Evolutionary conservation across 768 basidiomycete species (phyloP), one percentile per base, ranked within the genome.

Genomic region (Boletus fagicola): DNA sequence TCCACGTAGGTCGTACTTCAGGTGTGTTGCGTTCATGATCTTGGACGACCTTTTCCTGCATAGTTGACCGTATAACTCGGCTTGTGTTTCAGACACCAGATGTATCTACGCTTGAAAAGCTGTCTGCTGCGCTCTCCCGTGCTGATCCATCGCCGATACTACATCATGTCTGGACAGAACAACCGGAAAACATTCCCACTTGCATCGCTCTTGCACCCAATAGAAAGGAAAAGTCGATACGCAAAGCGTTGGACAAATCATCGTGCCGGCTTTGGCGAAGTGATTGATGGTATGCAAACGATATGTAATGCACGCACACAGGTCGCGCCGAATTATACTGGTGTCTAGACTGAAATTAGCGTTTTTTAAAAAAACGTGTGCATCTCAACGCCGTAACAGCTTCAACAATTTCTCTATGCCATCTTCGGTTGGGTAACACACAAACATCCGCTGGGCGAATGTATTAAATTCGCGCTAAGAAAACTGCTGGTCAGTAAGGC

Each of bases 381-480:
- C 0, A 30, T 36, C 16, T 68, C 56, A 67, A 15, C 58, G 30
- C 55, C 56, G 68, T 52, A 80, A 50, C 20, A 75, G 53, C 59
- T 76, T 79, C 58, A 80, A 63, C 30, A 82, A 54, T 12, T 74
- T 71, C 43, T 78, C 76, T 44, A 78, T 74, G 7, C 77, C 77
- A 38, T 81, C 74, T 3, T 75, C 70, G 5, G 63, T 51, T 4
- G 80, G 79, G 58, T 80, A 81, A 65, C 80, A 81, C 10, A 82
- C 76, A 59, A 80, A 82, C 76, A 80, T 80, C 2, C 74, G 74
- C 31, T 75, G 67, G 26, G 73, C 67, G 18, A 70, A 65, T 11
- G 78, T 69, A 46, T 79, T 76, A 49, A 82, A 82, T 66, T 82
- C 80, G 35, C 70, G 72, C 79, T 78, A 60, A 28, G 40, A 53